These are phyloP conservation scores for Pseudodiploospora longispora DNA, from an alignment of 2,329 filamentous ascomycete species.

Conservation along the genomic window DNA sequence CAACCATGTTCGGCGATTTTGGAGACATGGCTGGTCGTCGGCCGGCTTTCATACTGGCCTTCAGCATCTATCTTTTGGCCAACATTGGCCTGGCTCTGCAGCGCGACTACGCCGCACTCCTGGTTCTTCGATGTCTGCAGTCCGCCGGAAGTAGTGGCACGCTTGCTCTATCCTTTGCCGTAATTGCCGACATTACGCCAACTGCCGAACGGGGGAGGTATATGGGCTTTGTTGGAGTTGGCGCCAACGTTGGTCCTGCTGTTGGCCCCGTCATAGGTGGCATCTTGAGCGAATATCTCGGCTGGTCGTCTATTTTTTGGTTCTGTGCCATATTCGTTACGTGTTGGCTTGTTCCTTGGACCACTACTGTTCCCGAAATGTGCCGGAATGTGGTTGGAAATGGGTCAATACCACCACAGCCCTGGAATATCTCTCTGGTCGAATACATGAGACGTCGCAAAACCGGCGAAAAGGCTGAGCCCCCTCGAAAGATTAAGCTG, in stretches of 20 bases:
- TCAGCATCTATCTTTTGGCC: slow-evolving; percentile 48
- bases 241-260: slow-evolving; percentile 47
- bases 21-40: slow-evolving; percentile 52
- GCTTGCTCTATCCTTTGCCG: slow-evolving; percentile 61
- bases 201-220: slow-evolving; percentile 64
- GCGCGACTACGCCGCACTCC: slow-evolving; percentile 46
- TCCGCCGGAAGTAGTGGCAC: slow-evolving; percentile 59
- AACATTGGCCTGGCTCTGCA: slow-evolving; percentile 54
- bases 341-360: slow-evolving; percentile 44
- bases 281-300: slow-evolving; percentile 52
- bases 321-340: slow-evolving; percentile 51
- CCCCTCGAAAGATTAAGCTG: slow-evolving; percentile 32
- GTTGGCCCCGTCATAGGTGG: slow-evolving; percentile 57
- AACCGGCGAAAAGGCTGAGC: slow-evolving; percentile 25
- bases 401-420: slow-evolving; percentile 49
- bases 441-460: slow-evolving; percentile 35
- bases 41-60: slow-evolving; percentile 52
- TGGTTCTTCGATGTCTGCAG: slow-evolving; percentile 55
- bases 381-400: slow-evolving; percentile 53
- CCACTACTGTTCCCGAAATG: slow-evolving; percentile 51
- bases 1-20: slow-evolving; percentile 53
- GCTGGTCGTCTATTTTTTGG: slow-evolving; percentile 65
- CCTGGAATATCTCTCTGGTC: slow-evolving; percentile 50
- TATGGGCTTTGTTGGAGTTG: slow-evolving; percentile 58
- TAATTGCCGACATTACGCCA: slow-evolving; percentile 64